A percentile compares a stretch with the other conserved stretches of the same genome.
Evolutionary conservation across 345 rosid species (phyloP).

Genomic region (Balakata baccata): DNA sequence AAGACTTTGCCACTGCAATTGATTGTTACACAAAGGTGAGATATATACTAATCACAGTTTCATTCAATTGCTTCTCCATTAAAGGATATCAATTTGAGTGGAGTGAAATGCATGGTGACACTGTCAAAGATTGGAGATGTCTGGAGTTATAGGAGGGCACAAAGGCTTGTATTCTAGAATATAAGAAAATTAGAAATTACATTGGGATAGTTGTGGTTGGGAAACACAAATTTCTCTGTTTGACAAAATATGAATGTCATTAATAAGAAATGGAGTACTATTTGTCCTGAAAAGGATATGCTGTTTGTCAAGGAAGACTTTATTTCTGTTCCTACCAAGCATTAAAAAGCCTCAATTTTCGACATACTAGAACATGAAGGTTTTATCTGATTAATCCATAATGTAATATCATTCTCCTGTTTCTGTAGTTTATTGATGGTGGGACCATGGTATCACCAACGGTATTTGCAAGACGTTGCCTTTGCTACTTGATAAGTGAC

Average conservation of each 20-base stretch:
- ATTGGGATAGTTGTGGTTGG: too few species aligned
- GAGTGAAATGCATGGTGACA: too few species aligned
- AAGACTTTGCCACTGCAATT: conserved; percentile 38
- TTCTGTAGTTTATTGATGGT: conserved; percentile 59
- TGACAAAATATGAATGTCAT: too few species aligned
- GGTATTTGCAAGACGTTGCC: conserved; percentile 73
- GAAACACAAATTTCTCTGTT: too few species aligned
- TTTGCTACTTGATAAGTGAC: conserved; percentile 70
- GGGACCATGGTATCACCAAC: conserved; percentile 81
- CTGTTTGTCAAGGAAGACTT: too few species aligned
- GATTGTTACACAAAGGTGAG: conserved; percentile 67
- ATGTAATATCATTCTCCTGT: not conserved
- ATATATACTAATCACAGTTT: not conserved
- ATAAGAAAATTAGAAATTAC: too few species aligned
- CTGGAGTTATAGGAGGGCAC: too few species aligned
- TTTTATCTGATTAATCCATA: not conserved
- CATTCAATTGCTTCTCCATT: not conserved
- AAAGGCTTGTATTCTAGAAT: too few species aligned
- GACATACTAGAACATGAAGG: not conserved
- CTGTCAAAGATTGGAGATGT: too few species aligned
- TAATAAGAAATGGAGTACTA: too few species aligned
- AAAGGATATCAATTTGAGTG: too few species aligned
- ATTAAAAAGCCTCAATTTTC: not conserved
- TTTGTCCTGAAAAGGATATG: too few species aligned
- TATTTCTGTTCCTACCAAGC: not conserved